Percentiles rank a stretch among this genome's conserved stretches.
phyloP scores from a whole-genome alignment of 148 eudicot genomes.

The Rhododendron mucronatum region DNA sequence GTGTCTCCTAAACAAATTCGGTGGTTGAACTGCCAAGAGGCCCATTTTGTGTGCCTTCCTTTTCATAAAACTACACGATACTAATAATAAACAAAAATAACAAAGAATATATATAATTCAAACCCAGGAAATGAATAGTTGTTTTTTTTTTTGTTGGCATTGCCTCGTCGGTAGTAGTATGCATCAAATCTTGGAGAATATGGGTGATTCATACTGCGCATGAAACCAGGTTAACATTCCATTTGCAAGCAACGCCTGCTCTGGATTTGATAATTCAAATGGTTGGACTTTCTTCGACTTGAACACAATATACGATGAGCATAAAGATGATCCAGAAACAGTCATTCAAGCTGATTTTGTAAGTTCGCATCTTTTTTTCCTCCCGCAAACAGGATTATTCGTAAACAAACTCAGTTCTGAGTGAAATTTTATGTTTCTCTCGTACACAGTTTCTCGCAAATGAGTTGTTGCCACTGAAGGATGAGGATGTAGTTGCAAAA shows the following conservation, averaged over 20 bases:
- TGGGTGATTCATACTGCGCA: not conserved
- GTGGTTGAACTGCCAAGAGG: not conserved
- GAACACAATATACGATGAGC: constrained; percentile 50
- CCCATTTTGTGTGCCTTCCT: not conserved
- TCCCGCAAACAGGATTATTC: not conserved
- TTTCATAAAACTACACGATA: not conserved
- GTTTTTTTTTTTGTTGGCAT: not conserved
- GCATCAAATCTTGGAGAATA: not conserved
- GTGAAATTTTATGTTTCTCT: not conserved
- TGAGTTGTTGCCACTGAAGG: constrained; percentile 57
- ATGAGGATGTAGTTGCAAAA: constrained; percentile 52
- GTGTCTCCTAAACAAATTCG: not conserved
- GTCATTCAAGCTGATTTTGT: constrained; percentile 65
- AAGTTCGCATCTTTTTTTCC: constrained; percentile 18
- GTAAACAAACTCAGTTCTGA: not conserved
- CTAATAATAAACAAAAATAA: not conserved
- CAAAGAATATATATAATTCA: not conserved
- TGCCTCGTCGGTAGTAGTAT: not conserved
- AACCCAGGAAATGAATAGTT: not conserved
- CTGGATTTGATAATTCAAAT: constrained; percentile 41
- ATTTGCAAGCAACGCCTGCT: constrained; percentile 57
- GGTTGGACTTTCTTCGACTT: constrained; percentile 74
- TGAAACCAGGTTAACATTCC: constrained; percentile 50
- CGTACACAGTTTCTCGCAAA: constrained; percentile 56
- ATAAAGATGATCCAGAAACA: constrained; percentile 44